Percentiles rank a stretch among this genome's conserved stretches.
Conservation (phyloP, 345 rosid genomes). For the Linum tenue region DNA sequence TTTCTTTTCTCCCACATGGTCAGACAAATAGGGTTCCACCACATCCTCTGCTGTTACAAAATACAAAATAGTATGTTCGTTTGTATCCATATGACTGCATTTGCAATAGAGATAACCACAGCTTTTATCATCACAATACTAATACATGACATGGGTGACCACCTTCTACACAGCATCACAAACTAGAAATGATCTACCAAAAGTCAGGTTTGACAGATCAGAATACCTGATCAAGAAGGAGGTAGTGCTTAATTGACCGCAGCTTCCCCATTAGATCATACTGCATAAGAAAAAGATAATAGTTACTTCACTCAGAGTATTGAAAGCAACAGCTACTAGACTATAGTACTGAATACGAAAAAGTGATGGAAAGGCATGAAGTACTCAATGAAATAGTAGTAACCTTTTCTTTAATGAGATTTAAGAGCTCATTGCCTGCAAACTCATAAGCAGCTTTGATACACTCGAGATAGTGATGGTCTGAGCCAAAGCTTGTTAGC, state of each 20-base stretch:
- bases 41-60: neutral
- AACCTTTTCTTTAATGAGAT: constrained; percentile 83
- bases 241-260: constrained; percentile 88
- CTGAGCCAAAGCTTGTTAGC: constrained; percentile 68
- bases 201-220: neutral
- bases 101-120: neutral
- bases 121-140: neutral
- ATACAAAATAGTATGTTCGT: neutral
- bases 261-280: constrained; percentile 86
- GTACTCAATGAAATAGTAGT: constrained; percentile 2
- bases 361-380: too few species aligned
- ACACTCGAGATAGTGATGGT: constrained; percentile 93
- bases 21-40: neutral
- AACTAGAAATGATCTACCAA: neutral
- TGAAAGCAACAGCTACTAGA: neutral
- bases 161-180: neutral
- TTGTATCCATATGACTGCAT: neutral
- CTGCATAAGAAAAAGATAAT: constrained; percentile 29
- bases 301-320: constrained; percentile 1
- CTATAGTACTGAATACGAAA: neutral
- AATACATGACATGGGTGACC: neutral
- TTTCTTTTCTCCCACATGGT: neutral
- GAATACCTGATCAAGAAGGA: constrained; percentile 94
- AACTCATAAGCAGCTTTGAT: constrained; percentile 86
- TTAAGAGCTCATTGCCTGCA: constrained; percentile 73